phyloP scores from a whole-genome alignment of 2,329 filamentous ascomycete genomes.

The Colletotrichum plurivorum region DNA sequence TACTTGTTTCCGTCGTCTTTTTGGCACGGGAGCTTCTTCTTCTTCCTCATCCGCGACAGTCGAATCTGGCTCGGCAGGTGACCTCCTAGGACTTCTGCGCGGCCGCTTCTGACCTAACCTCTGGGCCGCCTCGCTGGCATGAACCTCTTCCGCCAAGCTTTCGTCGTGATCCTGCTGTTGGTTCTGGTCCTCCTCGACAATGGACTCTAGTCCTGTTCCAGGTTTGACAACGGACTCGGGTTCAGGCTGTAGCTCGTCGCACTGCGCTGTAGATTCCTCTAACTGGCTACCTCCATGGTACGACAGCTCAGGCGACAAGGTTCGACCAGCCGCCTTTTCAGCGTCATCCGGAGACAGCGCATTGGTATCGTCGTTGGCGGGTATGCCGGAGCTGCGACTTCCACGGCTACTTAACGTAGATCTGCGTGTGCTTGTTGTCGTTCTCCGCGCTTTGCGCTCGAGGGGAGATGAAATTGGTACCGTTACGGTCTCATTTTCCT shows the following conservation, averaged over 20 bases:
- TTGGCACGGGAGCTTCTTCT: slow-evolving; percentile 48
- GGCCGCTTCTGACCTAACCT: slow-evolving; percentile 59
- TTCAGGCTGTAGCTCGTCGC: background rate
- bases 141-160: slow-evolving; percentile 60
- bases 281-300: background rate
- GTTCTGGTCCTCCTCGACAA: slow-evolving; percentile 12
- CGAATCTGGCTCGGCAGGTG: slow-evolving; percentile 59
- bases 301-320: slow-evolving; percentile 38
- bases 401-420: slow-evolving; percentile 46
- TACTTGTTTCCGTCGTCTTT: slow-evolving; percentile 53
- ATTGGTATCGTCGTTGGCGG: slow-evolving; percentile 45
- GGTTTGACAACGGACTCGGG: slow-evolving; percentile 10
- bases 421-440: slow-evolving; percentile 49
- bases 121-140: slow-evolving; percentile 58
- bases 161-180: slow-evolving; percentile 26
- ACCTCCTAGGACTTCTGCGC: slow-evolving; percentile 53
- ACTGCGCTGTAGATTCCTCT: background rate
- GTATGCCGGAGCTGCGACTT: slow-evolving; percentile 41
- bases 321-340: background rate
- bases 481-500: slow-evolving; percentile 46
- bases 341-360: slow-evolving; percentile 52
- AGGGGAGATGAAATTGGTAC: slow-evolving; percentile 59
- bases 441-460: slow-evolving; percentile 56
- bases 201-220: background rate
- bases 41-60: slow-evolving; percentile 48